Evolutionary conservation across 2,329 filamentous ascomycete species (phyloP).

Genomic region (Thielaviopsis euricoi): DNA sequence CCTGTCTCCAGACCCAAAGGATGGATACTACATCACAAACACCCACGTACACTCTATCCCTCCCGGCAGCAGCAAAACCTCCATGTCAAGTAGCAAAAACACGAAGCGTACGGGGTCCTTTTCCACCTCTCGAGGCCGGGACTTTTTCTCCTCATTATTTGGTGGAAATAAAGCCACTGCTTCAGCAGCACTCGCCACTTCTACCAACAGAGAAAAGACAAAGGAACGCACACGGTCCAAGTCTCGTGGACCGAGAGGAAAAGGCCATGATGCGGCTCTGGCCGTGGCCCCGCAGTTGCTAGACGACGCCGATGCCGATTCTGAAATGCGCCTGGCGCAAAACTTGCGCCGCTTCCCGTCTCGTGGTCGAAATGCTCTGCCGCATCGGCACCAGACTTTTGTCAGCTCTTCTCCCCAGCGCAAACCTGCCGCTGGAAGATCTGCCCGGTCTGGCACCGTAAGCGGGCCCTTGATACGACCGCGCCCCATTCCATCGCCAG

Average conservation of each 20-base stretch:
- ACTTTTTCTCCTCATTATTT: conserved; percentile 9
- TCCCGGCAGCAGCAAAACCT: not conserved
- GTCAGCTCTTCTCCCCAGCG: not conserved
- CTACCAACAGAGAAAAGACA: not conserved
- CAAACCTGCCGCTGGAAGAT: not conserved
- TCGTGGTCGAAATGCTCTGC: not conserved
- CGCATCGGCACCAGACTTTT: not conserved
- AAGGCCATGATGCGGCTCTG: not conserved
- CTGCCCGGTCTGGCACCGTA: not conserved
- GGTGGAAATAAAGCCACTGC: not conserved
- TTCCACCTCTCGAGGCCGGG: not conserved
- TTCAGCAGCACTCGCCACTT: not conserved
- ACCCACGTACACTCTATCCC: not conserved
- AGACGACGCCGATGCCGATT: not conserved
- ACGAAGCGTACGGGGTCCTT: not conserved
- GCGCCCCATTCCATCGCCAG: not conserved
- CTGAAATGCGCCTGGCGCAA: not conserved
- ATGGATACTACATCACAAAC: conserved; percentile 2
- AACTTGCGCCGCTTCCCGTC: not conserved
- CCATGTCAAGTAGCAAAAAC: not conserved
- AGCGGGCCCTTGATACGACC: not conserved
- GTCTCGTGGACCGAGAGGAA: not conserved
- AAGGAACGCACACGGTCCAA: not conserved
- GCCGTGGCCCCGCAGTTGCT: not conserved
- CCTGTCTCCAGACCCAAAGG: conserved; percentile 1